Conservation (phyloP, 495 filamentous ascomycete genomes). For the Pyrenula aspistea region DNA sequence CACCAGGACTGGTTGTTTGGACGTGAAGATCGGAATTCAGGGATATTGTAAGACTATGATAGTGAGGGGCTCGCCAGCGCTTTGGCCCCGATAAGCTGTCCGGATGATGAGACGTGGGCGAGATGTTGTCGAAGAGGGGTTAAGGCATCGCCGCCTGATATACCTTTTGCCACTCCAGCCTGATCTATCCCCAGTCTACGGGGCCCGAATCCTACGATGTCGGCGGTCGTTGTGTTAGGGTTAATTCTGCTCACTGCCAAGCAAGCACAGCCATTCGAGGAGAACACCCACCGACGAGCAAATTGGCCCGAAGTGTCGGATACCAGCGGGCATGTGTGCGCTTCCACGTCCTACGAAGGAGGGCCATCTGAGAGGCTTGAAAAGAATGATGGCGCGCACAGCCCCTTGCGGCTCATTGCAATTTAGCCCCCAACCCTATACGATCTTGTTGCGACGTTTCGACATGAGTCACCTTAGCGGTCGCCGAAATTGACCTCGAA, state of each 20-base stretch:
- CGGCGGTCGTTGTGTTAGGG: not conserved
- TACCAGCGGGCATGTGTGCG: not conserved
- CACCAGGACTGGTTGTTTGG: not conserved
- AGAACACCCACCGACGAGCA: not conserved
- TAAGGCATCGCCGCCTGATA: not conserved
- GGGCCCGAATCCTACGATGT: not conserved
- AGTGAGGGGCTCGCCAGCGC: too few relatives aligned
- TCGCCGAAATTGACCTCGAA: not conserved
- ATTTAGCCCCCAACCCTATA: not conserved
- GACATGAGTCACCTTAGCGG: not conserved
- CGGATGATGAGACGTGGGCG: not conserved
- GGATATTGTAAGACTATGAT: too few relatives aligned
- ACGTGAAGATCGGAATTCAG: not conserved
- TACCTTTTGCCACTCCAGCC: not conserved
- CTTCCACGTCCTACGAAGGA: not conserved
- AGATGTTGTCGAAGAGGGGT: not conserved
- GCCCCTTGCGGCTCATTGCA: not conserved
- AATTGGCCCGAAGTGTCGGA: not conserved
- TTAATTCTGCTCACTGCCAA: too few relatives aligned
- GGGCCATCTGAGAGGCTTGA: not conserved
- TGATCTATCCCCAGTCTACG: not conserved
- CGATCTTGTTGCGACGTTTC: not conserved
- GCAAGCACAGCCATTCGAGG: not conserved
- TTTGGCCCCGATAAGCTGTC: not conserved
- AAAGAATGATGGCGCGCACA: not conserved